phyloP scores from a whole-genome alignment of 2,329 filamentous ascomycete genomes.

The Myriosclerotinia curreyana region DNA sequence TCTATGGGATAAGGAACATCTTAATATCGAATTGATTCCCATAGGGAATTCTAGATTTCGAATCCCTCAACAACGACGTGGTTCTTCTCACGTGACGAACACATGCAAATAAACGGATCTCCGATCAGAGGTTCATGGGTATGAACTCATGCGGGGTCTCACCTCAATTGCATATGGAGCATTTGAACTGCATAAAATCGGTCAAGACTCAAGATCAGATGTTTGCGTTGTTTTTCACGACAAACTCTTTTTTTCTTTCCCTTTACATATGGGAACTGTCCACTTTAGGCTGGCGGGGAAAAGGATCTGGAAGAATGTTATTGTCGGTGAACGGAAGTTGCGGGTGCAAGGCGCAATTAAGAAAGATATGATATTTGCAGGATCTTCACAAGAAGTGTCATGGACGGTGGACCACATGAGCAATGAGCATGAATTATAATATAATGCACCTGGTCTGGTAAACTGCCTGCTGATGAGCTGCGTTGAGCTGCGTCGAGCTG shows the following conservation, averaged over 20 bases:
- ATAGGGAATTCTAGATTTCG: not conserved
- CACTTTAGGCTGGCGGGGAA: constrained; percentile 19
- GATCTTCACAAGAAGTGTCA: constrained; percentile 4
- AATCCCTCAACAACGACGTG: not conserved
- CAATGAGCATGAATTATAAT: not conserved
- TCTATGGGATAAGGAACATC: constrained; percentile 5
- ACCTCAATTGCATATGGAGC: constrained; percentile 10
- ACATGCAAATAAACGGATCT: not conserved
- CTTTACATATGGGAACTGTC: constrained; percentile 1
- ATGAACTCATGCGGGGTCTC: constrained; percentile 15
- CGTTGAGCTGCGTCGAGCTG: too few relatives aligned
- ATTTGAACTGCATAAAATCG: constrained; percentile 20
- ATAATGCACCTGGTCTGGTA: not conserved
- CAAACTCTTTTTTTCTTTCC: constrained; percentile 11
- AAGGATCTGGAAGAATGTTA: not conserved
- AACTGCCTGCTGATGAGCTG: constrained; percentile 7
- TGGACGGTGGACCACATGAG: constrained; percentile 21
- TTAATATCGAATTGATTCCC: not conserved
- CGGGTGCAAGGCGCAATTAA: constrained; percentile 5
- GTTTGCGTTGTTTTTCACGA: constrained; percentile 16
- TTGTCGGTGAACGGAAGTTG: constrained; percentile 20
- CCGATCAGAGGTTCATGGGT: constrained; percentile 10
- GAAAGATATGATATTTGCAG: not conserved
- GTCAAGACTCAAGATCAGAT: constrained; percentile 15
- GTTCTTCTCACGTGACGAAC: not conserved